Evolutionary conservation across 352 stramenopile species (phyloP).

Genomic region (Globisporangium barbulae): DNA sequence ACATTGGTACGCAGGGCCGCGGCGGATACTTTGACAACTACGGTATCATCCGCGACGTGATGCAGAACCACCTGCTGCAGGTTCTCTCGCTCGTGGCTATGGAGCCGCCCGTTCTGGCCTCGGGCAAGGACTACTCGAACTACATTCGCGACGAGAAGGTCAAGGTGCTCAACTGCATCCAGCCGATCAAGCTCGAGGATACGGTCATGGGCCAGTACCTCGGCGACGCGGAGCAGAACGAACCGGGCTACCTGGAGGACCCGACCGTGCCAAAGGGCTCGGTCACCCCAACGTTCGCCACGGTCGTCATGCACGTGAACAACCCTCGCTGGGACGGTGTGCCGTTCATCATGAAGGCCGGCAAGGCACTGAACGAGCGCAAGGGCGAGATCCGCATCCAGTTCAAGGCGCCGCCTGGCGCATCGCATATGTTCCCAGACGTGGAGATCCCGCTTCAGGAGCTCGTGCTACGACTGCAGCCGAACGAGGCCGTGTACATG

Average conservation of each 20-base stretch:
- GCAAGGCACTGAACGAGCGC: slow-evolving; percentile 97
- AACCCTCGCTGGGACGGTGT: slow-evolving; percentile 96
- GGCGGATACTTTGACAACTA: slow-evolving; percentile 98
- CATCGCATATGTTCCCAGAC: slow-evolving; percentile 89
- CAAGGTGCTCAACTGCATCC: slow-evolving; percentile 95
- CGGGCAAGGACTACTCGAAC: slow-evolving; percentile 87
- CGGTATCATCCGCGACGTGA: slow-evolving; percentile 99
- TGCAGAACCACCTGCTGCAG: slow-evolving; percentile 99
- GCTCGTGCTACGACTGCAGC: slow-evolving; percentile 97
- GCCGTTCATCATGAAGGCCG: slow-evolving; percentile 98
- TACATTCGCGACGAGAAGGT: slow-evolving; percentile 98
- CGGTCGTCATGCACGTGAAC: slow-evolving; percentile 91
- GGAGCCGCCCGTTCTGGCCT: slow-evolving; percentile 88
- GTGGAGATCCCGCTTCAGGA: slow-evolving; percentile 92
- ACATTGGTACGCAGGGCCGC: slow-evolving; percentile 94
- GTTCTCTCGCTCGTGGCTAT: slow-evolving; percentile 97
- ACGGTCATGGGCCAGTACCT: slow-evolving; percentile 98
- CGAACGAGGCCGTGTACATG: slow-evolving; percentile 96
- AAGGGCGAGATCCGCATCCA: slow-evolving; percentile 97
- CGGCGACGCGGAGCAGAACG: slow-evolving; percentile 67
- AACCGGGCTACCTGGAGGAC: slow-evolving; percentile 95
- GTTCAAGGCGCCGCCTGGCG: slow-evolving; percentile 92
- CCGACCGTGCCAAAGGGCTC: slow-evolving; percentile 93
- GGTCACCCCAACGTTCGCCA: slow-evolving; percentile 91
- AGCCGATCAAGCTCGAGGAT: slow-evolving; percentile 91